Evolutionary conservation across 768 basidiomycete genomes (phyloP).

Genomic region (Imleria badia): DNA sequence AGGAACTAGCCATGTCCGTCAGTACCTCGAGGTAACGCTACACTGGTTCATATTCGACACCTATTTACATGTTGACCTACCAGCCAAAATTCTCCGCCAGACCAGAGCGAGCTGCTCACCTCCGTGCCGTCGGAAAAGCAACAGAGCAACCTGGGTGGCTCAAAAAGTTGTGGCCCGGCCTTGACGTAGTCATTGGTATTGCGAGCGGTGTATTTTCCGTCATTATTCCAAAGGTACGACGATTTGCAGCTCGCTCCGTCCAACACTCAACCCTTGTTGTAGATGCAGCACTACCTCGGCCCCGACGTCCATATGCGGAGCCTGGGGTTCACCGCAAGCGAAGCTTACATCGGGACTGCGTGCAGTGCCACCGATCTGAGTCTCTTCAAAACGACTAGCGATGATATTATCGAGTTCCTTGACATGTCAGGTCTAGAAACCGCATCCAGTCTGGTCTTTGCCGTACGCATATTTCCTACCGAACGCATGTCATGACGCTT

Average conservation of each 20-base stretch:
- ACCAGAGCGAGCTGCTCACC: conserved; percentile 14
- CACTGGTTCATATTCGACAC: too few relatives aligned
- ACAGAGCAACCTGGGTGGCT: conserved; percentile 18
- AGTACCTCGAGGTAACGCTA: conserved; percentile 15
- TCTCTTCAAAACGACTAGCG: conserved; percentile 15
- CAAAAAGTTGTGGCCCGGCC: conserved; percentile 8
- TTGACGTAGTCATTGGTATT: conserved; percentile 17
- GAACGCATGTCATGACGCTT: background rate
- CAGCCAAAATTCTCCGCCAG: conserved; percentile 13
- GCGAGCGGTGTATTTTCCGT: conserved; percentile 18
- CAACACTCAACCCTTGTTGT: background rate
- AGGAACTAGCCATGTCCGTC: conserved; percentile 12
- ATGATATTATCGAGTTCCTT: conserved; percentile 22
- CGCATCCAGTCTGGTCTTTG: conserved; percentile 11
- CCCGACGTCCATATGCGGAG: conserved; percentile 13
- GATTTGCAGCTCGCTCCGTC: background rate
- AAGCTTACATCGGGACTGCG: conserved; percentile 15
- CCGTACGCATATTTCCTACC: conserved; percentile 1
- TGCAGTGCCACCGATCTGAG: conserved; percentile 7
- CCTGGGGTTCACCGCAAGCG: conserved; percentile 18
- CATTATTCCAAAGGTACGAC: conserved; percentile 14
- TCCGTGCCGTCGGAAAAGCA: conserved; percentile 16
- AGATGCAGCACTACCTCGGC: conserved; percentile 17
- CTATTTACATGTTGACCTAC: background rate
- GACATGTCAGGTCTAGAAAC: conserved; percentile 13